Evolutionary conservation across 2,329 filamentous ascomycete genomes (phyloP).

Genomic region (Coleophoma eucalyptorum): DNA sequence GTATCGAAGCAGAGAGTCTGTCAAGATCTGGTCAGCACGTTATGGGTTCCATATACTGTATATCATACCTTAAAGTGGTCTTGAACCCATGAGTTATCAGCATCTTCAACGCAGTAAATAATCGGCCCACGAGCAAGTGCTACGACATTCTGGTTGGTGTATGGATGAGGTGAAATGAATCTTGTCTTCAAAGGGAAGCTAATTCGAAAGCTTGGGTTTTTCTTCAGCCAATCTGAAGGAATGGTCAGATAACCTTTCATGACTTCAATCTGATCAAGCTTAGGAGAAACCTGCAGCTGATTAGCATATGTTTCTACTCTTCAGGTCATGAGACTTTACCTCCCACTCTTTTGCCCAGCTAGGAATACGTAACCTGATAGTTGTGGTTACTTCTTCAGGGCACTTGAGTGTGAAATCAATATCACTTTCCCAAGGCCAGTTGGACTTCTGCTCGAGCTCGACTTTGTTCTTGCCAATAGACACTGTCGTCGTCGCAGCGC

Average conservation of each 20-base stretch:
- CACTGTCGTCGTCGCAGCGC: slow-evolving; percentile 41
- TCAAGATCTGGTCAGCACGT: not conserved
- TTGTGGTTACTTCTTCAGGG: slow-evolving; percentile 27
- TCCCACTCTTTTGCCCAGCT: slow-evolving; percentile 40
- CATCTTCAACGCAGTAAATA: slow-evolving; percentile 57
- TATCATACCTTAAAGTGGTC: slow-evolving; percentile 47
- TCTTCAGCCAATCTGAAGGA: slow-evolving; percentile 32
- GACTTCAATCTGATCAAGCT: slow-evolving; percentile 19
- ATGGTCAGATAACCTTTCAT: slow-evolving; percentile 47
- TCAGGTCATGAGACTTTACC: slow-evolving; percentile 15
- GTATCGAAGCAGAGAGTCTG: slow-evolving; percentile 14
- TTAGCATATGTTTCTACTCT: not conserved
- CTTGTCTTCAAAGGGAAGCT: slow-evolving; percentile 42
- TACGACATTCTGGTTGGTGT: slow-evolving; percentile 50
- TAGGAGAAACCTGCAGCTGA: slow-evolving; percentile 28
- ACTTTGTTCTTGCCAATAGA: slow-evolving; percentile 30
- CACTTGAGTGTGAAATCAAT: slow-evolving; percentile 40
- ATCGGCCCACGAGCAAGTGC: slow-evolving; percentile 53
- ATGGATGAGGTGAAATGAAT: slow-evolving; percentile 49
- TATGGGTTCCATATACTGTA: not conserved
- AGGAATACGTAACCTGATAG: slow-evolving; percentile 49
- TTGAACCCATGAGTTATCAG: slow-evolving; percentile 50
- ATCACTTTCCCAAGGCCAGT: slow-evolving; percentile 55
- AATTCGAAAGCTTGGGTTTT: slow-evolving; percentile 39
- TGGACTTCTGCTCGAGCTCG: slow-evolving; percentile 42